Percentiles rank a stretch among this genome's conserved stretches.
Evolutionary conservation across 495 filamentous ascomycete species (phyloP).

Genomic region (Trichoderma gamsii): DNA sequence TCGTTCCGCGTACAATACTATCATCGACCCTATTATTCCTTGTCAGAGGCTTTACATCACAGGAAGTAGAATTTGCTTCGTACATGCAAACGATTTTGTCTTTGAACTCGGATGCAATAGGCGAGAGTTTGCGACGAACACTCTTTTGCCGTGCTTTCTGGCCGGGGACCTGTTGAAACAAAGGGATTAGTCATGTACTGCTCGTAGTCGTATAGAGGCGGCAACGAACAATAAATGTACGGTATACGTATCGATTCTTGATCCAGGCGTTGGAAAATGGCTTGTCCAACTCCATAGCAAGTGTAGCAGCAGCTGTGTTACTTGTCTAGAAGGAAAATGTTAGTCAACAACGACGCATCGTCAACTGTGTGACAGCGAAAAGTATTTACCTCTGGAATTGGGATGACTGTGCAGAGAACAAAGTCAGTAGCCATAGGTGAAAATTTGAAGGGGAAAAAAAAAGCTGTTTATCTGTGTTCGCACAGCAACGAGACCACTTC

Average conservation of each 20-base stretch:
- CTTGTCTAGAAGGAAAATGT: constrained; percentile 20
- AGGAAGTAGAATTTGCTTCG: constrained; percentile 45
- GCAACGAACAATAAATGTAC: constrained; percentile 66
- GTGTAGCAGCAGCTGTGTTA: constrained; percentile 74
- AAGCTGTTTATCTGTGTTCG: no score
- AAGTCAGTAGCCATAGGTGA: not conserved
- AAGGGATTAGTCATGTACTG: not conserved
- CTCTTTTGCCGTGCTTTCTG: constrained; percentile 78
- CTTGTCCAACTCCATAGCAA: constrained; percentile 70
- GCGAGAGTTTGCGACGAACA: constrained; percentile 70
- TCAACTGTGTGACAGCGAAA: not conserved
- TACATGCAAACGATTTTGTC: constrained; percentile 79
- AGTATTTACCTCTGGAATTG: constrained; percentile 26
- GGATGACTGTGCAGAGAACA: constrained; percentile 24
- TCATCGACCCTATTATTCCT: not conserved
- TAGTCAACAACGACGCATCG: not conserved
- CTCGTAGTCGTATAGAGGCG: no score
- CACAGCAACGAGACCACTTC: not conserved
- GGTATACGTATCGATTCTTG: constrained; percentile 94
- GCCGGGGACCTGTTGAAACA: constrained; percentile 28
- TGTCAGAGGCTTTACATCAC: not conserved
- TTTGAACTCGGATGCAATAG: constrained; percentile 82
- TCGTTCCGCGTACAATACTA: not conserved
- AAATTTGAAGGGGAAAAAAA: no score
- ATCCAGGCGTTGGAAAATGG: constrained; percentile 71